A percentile compares a stretch with the other conserved stretches of the same genome.
Evolutionary conservation across 2,329 filamentous ascomycete species (phyloP).

Genomic region (Coniochaeta sp.): DNA sequence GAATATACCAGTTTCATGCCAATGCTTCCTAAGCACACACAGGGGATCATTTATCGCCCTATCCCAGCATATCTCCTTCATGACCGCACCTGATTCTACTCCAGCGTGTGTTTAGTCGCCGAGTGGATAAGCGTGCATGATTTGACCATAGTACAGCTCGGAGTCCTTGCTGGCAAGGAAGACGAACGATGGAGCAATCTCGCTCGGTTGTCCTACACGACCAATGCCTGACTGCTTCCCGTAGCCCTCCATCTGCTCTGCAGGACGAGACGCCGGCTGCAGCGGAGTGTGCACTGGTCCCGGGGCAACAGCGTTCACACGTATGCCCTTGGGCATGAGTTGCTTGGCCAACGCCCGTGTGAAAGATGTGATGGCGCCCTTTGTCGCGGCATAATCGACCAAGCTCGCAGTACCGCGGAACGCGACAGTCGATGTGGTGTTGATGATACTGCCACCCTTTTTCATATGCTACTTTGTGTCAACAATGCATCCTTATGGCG

Average conservation of each 20-base stretch:
- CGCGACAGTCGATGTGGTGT: constrained; percentile 44
- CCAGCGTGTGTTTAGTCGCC: constrained; percentile 22
- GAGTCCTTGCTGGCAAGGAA: constrained; percentile 32
- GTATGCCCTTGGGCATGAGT: constrained; percentile 46
- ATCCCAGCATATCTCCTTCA: not conserved
- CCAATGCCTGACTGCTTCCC: constrained; percentile 27
- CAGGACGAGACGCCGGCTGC: constrained; percentile 31
- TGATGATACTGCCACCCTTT: constrained; percentile 36
- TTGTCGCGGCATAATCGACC: constrained; percentile 50
- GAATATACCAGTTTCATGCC: not conserved
- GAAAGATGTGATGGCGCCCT: constrained; percentile 50
- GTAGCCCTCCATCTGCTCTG: constrained; percentile 36
- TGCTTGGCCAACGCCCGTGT: constrained; percentile 45
- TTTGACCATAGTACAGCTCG: constrained; percentile 29
- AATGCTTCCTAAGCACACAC: not conserved
- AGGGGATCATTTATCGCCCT: not conserved
- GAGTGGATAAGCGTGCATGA: constrained; percentile 30
- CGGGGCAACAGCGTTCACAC: constrained; percentile 40
- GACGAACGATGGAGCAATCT: constrained; percentile 31
- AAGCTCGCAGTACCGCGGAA: constrained; percentile 43
- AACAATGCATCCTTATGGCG: not conserved
- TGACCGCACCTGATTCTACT: not conserved
- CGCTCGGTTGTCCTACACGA: constrained; percentile 33
- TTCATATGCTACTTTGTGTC: constrained; percentile 11
- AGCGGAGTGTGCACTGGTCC: constrained; percentile 36